Evolutionary conservation across 2,329 filamentous ascomycete genomes (phyloP), one percentile per base, ranked within the genome.

Genomic region (Mycocentrospora acerina): DNA sequence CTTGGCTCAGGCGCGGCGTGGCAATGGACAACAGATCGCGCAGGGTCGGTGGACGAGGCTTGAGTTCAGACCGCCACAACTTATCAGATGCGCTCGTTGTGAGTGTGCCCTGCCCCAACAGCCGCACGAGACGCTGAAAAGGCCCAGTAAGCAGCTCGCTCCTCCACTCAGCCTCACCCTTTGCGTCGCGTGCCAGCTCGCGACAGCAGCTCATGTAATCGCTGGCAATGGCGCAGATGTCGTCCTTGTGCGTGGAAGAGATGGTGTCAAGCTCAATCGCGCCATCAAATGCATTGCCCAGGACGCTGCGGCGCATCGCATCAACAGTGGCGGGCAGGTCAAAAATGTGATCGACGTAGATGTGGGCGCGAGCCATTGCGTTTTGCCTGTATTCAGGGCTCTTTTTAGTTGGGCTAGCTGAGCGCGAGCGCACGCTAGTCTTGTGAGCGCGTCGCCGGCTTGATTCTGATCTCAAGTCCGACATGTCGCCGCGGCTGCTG

Each of bases 81-180:
- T 28, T 35, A 15, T 35, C 32, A 24, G 32, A 35, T 27, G 32
- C 32, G 16, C 32, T 35, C 32, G 32, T 35, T 24, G 32, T 24
- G 16, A 35, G 32, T 13, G 15, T 35, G 19, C 19, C 16, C 16
- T 14, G 22, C 11, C 15, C 32, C 14, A 35, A 27, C 4, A 35
- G 32, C 32, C 27, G 27, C 24, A 35, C 15, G 24, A 35, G 32
- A 12, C n/a, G 32, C 13, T 24, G 9, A 22, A 35, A 35, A 13
- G 27, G 16, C 26, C 32, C 24, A 11, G 27, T 24, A 16, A 35
- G 24, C 16, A 35, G 16, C 22, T 24, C 32, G 16, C 32, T 35
- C 32, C 27, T 35, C 32, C 32, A 35, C 16, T 35, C 32, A 27
- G 32, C 32, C 15, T 35, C 32, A 16, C 24, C 32, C 16, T 35